Conservation (phyloP, 176 grass and related monocot genomes). For the Luzula sylvatica region DNA sequence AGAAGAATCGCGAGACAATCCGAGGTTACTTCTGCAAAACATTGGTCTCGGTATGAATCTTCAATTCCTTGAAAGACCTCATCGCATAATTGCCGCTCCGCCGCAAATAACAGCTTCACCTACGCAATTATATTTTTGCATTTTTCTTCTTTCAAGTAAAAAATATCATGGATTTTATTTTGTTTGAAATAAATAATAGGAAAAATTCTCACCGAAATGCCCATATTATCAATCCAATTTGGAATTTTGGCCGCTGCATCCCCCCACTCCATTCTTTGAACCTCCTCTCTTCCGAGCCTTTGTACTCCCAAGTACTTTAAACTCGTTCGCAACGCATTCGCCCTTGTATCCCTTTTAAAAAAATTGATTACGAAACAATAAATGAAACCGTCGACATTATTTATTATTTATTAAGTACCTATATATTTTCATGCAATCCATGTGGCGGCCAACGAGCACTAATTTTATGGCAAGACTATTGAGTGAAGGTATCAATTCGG, state of each 20-base stretch:
- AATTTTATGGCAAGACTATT: conserved; percentile 38
- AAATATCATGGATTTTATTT: too few relatives aligned
- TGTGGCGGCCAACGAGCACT: conserved; percentile 34
- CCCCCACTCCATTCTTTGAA: conserved; percentile 35
- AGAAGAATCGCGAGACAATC: conserved; percentile 40
- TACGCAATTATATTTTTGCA: too few relatives aligned
- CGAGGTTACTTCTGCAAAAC: conserved; percentile 49
- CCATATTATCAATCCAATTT: conserved; percentile 39
- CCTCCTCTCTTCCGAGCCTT: conserved; percentile 38
- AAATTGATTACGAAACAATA: conserved; percentile 5
- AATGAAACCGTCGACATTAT: too few relatives aligned
- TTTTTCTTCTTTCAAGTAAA: too few relatives aligned
- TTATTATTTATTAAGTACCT: too few relatives aligned
- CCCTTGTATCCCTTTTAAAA: conserved; percentile 32
- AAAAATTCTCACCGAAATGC: conserved; percentile 40
- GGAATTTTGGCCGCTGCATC: conserved; percentile 30
- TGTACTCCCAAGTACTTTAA: conserved; percentile 47
- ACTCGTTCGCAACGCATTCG: conserved; percentile 38
- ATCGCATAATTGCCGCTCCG: conserved; percentile 46
- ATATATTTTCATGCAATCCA: conserved; percentile 44
- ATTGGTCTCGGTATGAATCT: conserved; percentile 26
- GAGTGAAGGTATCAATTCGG: conserved; percentile 33
- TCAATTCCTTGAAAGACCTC: conserved; percentile 42
- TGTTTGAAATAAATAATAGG: conserved; percentile 6
- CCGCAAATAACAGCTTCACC: conserved; percentile 60